phyloP scores from a whole-genome alignment of 345 rosid genomes.

The Euphorbia lathyris region DNA sequence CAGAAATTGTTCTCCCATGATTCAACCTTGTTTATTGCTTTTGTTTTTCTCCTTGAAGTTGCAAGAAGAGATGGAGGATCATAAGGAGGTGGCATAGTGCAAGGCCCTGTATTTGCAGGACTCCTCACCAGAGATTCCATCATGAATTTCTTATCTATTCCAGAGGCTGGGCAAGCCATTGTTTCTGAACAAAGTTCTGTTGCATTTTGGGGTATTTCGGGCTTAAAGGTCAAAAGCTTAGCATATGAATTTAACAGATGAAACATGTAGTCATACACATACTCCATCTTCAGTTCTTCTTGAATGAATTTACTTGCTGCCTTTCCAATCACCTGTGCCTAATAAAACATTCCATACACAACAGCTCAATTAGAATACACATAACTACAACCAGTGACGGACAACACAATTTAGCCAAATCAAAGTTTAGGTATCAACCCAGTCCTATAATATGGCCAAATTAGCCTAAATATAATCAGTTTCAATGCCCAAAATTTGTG shows the following conservation, averaged over 20 bases:
- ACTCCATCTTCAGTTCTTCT: constrained; percentile 26
- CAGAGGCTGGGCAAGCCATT: constrained; percentile 23
- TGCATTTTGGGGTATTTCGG: constrained; percentile 17
- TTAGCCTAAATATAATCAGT: too few relatives aligned
- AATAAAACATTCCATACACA: background rate
- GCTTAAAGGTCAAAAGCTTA: constrained; percentile 25
- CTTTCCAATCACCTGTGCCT: constrained; percentile 29
- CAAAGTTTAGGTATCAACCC: too few relatives aligned
- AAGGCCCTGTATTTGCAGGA: constrained; percentile 14
- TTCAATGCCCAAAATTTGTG: too few relatives aligned
- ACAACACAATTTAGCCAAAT: too few relatives aligned
- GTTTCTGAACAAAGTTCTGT: constrained; percentile 19
- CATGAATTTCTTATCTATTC: constrained; percentile 23
- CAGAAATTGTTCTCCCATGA: constrained; percentile 21
- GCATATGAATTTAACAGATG: constrained; percentile 29
- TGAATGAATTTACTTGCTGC: constrained; percentile 30
- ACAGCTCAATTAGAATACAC: background rate
- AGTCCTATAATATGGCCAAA: too few relatives aligned
- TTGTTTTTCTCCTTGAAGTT: background rate
- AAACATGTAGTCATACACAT: constrained; percentile 34
- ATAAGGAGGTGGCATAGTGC: constrained; percentile 29
- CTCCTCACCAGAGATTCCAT: constrained; percentile 24
- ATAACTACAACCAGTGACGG: background rate
- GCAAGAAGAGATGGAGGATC: constrained; percentile 15
- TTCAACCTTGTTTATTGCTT: constrained; percentile 16